phyloP scores from a whole-genome alignment of 345 rosid species.

The Moricandia arvensis region DNA sequence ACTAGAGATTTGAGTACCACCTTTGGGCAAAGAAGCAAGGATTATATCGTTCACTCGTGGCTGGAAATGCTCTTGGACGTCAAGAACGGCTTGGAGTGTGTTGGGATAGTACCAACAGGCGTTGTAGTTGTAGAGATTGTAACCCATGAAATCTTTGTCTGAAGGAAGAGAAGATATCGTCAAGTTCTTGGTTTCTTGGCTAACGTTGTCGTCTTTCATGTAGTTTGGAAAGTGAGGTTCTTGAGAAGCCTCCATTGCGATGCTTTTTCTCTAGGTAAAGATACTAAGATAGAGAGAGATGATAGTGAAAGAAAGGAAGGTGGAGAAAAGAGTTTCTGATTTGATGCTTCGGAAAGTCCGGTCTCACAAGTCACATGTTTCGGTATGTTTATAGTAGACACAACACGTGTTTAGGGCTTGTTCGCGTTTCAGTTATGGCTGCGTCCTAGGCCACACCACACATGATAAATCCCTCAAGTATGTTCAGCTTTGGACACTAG shows the following conservation, averaged over 20 bases:
- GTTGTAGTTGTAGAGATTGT: slow-evolving; percentile 45
- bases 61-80: slow-evolving; percentile 44
- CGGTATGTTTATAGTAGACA: neutral
- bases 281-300: neutral
- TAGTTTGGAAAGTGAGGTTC: slow-evolving; percentile 35
- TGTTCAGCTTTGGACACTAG: neutral
- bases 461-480: neutral
- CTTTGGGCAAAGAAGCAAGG: slow-evolving; percentile 57
- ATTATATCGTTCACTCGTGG: slow-evolving; percentile 45
- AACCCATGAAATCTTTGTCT: slow-evolving; percentile 40
- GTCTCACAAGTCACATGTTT: neutral
- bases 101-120: slow-evolving; percentile 55
- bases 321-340: neutral
- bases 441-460: neutral
- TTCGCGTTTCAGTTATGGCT: neutral
- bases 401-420: neutral
- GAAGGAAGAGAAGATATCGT: slow-evolving; percentile 45
- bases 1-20: slow-evolving; percentile 60
- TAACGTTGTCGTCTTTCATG: slow-evolving; percentile 39
- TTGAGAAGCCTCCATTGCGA: slow-evolving; percentile 5
- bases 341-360: neutral
- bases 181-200: slow-evolving; percentile 41
- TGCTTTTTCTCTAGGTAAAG: neutral
- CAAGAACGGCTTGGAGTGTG: slow-evolving; percentile 28
- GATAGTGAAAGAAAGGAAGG: neutral